Conservation (phyloP, 2,329 filamentous ascomycete species). For the Hansfordia pulvinata region DNA sequence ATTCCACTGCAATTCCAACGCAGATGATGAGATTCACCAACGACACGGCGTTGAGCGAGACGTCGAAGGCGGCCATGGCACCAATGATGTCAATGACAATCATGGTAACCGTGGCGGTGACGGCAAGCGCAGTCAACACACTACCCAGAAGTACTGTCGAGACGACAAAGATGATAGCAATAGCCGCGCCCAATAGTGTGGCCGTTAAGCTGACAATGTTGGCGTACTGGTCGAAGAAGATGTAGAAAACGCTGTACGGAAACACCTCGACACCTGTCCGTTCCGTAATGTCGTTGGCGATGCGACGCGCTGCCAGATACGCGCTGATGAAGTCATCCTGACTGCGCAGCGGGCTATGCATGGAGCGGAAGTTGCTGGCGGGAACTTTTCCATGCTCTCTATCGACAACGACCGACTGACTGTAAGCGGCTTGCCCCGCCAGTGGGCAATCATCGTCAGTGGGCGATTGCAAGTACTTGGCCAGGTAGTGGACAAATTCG, state of each 20-base stretch:
- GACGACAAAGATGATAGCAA: conserved; percentile 75
- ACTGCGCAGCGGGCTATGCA: conserved; percentile 73
- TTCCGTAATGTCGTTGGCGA: conserved; percentile 60
- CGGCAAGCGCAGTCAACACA: conserved; percentile 63
- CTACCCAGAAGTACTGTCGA: conserved; percentile 75
- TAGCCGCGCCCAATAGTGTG: conserved; percentile 65
- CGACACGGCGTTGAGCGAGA: conserved; percentile 88
- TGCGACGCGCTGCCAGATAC: conserved; percentile 79
- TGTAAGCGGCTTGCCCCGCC: conserved; percentile 78
- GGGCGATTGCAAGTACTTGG: conserved; percentile 69
- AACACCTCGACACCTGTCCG: conserved; percentile 73
- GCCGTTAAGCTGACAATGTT: conserved; percentile 70
- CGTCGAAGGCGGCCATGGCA: conserved; percentile 78
- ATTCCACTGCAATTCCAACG: conserved; percentile 91
- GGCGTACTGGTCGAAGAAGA: conserved; percentile 97
- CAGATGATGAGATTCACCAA: conserved; percentile 96
- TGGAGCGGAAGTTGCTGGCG: conserved; percentile 84
- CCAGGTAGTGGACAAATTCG: conserved; percentile 80
- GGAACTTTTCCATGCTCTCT: conserved; percentile 50
- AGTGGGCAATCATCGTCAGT: conserved; percentile 77
- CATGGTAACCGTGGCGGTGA: conserved; percentile 84
- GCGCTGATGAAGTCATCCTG: conserved; percentile 89
- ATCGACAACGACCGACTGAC: conserved; percentile 71
- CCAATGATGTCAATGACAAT: conserved; percentile 88
- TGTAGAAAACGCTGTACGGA: conserved; percentile 94